A percentile compares a stretch with the other conserved stretches of the same genome.
phyloP scores from a whole-genome alignment of 345 rosid species.

The Corymbia maculata region DNA sequence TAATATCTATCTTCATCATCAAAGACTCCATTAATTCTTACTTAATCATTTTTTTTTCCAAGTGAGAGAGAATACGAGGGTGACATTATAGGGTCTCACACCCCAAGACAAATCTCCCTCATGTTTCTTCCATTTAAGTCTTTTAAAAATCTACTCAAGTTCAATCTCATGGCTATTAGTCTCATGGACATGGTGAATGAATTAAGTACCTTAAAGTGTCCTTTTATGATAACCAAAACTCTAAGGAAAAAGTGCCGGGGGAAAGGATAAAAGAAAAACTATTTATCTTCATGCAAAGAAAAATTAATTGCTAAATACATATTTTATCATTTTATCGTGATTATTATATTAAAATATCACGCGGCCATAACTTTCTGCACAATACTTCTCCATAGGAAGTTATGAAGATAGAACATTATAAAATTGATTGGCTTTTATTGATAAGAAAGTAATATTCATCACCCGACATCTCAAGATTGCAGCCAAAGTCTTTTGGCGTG shows the following conservation, averaged over 20 bases:
- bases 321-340: neutral
- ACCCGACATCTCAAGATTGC: rapidly evolving
- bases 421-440: neutral
- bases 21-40: no score
- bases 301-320: neutral
- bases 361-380: rapidly evolving
- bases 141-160: no score
- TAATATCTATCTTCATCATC: no score
- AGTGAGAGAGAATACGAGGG: no score
- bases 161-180: slow-evolving; percentile 4
- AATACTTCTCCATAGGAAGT: rapidly evolving
- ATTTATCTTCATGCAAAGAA: neutral
- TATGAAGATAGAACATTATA: neutral
- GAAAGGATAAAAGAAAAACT: neutral
- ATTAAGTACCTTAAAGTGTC: neutral
- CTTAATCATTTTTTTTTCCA: no score
- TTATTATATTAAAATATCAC: neutral
- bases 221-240: neutral
- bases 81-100: no score
- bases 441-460: neutral
- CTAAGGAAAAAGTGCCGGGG: no score
- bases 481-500: rapidly evolving
- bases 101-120: no score
- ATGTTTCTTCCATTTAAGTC: no score
- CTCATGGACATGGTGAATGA: slow-evolving; percentile 13